Evolutionary conservation across 228 moss, liverwort and hornwort genomes (phyloP), one percentile per base, ranked within the genome.

Genomic region (Sphagnum fallax): DNA sequence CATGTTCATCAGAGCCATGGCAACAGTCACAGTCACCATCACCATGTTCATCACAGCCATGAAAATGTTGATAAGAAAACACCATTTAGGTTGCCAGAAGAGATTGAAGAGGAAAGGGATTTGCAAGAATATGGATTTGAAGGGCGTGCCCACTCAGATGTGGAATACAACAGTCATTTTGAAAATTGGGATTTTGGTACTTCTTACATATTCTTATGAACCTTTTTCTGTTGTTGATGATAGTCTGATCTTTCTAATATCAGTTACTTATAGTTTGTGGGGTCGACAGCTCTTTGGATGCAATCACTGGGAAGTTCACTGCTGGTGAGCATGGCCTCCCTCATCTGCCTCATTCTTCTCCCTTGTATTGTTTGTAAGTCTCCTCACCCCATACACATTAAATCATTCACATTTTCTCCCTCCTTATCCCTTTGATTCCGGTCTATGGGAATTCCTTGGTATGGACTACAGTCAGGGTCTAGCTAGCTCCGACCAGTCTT

Each of bases 291-390:
- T 63, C 63, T 98, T 62, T 98, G 93, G 93, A 77, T 90, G 76
- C 82, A 78, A 75, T 93, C 98, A 75, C 88, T 98, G 87, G 90
- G 90, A 16, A 83, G 98, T 79, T 93, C 98, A 76, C 74, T 98
- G 82, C 75, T 98, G 78, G 93, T 98, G 79, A 98, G 98, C 92
- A 73, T 91, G 90, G 93, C 93, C 71, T 98, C 98, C 72, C 90
- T 98, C 66, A 82, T 92, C 83, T 93, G 93, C 81, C 87, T 98
- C 74, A 76, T 88, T 73, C 67, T 98, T 72, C 91, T 98, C 53
- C 98, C 98, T 76, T 89, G 90, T 69, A 93, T 93, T 72, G 87
- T 85, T 62, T 82, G 90, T 91, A 91, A 88, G 90, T 91, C 60
- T 81, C 74, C 73, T 76, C 76, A 32, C 32, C 32, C 32, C 32